Base-by-base conservation (phyloP, 2,329 filamentous ascomycete genomes). In the Aureobasidium sp. region DNA sequence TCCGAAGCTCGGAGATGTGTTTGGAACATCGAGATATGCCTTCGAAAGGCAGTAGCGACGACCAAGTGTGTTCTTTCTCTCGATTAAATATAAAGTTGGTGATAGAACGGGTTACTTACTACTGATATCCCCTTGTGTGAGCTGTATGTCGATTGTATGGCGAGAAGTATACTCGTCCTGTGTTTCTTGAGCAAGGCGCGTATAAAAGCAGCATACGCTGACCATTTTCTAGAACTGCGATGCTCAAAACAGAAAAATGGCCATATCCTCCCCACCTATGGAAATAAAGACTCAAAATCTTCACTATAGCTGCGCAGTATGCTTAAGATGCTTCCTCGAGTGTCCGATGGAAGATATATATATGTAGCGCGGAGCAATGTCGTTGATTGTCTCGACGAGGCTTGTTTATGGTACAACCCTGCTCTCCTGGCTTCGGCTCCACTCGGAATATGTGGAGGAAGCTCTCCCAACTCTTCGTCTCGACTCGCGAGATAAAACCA, bases 391-490 rank as follows among this genome's bases (percentile, higher is more conserved):
- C 20, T 22, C 6, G n/a, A 53, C 20, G 27, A 5, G 12, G 34
- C 34, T 53, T 53, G 49, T 53, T 3, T 53, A 12, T 6, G 49
- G 15, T 25, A 39, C 20, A 9, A 53, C 49, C 49, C 49, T 53
- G 48, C 9, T 5, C n/a, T 11, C 3, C 2, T 3, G 1, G 9
- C 11, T n/a, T 51, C 48, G 29, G 48, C 29, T 25, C 29, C 48
- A 51, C 48, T 51, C 31, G 49, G 41, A 15, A 48, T 7, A 9
- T n/a, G 45, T 48, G 45, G 45, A 48, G 45, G 25, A 48, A 48
- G 45, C 45, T 48, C 25, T 48, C 9, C 1, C 39, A 41, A 17
- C 17, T 20, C 15, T 29, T 3, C 22, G 31, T 8, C 22, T 27
- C 42, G 25, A 17, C 11, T 17, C 14, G 22, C 14, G 11, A 12